Evolutionary conservation across 306 rosid genomes (phyloP).

Genomic region (Pyrus pyrifolia): DNA sequence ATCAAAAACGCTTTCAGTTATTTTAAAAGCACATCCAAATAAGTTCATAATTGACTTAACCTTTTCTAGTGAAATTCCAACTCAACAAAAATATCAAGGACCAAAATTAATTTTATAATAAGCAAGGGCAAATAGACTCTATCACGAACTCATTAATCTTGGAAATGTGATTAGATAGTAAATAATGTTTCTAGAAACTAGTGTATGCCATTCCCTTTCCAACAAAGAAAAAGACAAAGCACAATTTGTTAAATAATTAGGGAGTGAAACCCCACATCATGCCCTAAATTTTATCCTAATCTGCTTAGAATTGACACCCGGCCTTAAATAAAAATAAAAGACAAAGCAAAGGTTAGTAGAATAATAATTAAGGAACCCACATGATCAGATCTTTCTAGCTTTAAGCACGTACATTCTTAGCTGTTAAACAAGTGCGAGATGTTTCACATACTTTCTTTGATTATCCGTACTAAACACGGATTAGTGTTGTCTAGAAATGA

Average conservation of each 20-base stretch:
- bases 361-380: conserved; percentile 13
- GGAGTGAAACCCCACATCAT: conserved; percentile 35
- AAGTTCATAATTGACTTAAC: conserved; percentile 3
- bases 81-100: conserved; percentile 30
- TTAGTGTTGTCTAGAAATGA: conserved; percentile 12
- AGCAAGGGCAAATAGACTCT: neutral
- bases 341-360: neutral
- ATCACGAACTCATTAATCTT: conserved; percentile 10
- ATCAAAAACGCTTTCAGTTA: no score
- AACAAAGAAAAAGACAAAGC: conserved; percentile 15
- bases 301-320: conserved; percentile 40
- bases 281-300: conserved; percentile 41
- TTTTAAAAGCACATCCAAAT: no score
- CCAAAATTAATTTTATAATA: conserved; percentile 2
- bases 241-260: conserved; percentile 25
- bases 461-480: conserved; percentile 45
- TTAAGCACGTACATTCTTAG: conserved; percentile 38
- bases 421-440: conserved; percentile 35
- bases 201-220: conserved; percentile 11
- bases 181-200: conserved; percentile 45
- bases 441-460: conserved; percentile 11
- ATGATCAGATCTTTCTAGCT: conserved; percentile 22
- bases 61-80: conserved; percentile 46
- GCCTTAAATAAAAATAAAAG: conserved; percentile 8
- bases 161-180: conserved; percentile 1